Percentiles rank a stretch among this genome's conserved stretches.
Evolutionary conservation across 257 asterid genomes (phyloP).

Genomic region (Cordia subcordata): DNA sequence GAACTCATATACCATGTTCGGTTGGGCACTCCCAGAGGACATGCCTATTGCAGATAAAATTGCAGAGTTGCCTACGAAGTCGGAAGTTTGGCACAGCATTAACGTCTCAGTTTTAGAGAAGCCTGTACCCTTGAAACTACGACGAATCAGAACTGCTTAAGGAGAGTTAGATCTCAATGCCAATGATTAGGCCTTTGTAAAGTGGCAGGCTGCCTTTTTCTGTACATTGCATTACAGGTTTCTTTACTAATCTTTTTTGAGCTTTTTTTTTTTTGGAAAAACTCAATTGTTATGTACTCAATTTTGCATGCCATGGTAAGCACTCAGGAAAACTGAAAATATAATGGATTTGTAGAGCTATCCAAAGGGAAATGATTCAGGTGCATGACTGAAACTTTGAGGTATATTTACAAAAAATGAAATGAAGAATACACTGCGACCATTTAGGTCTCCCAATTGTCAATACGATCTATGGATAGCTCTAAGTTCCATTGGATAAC

Average conservation of each 20-base stretch:
- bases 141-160: conserved; percentile 38
- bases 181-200: background rate
- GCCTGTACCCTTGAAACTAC: conserved; percentile 50
- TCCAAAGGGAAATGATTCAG: background rate
- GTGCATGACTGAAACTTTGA: no score
- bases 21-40: conserved; percentile 76
- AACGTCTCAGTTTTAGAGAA: conserved; percentile 67
- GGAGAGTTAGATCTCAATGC: conserved; percentile 24
- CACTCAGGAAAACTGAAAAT: no score
- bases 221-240: conserved; percentile 15
- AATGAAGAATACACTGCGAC: no score
- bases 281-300: background rate
- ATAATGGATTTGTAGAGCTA: no score
- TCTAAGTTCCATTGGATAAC: no score
- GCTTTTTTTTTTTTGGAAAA: background rate
- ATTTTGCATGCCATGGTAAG: background rate
- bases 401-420: no score
- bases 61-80: conserved; percentile 62
- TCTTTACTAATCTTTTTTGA: background rate
- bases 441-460: no score
- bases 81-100: conserved; percentile 71
- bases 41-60: conserved; percentile 74
- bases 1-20: conserved; percentile 70
- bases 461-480: no score
- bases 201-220: conserved; percentile 1